A percentile compares a stretch with the other conserved stretches of the same genome.
Conservation (phyloP, 441 rosid species). For the Dalechampia spathulata region DNA sequence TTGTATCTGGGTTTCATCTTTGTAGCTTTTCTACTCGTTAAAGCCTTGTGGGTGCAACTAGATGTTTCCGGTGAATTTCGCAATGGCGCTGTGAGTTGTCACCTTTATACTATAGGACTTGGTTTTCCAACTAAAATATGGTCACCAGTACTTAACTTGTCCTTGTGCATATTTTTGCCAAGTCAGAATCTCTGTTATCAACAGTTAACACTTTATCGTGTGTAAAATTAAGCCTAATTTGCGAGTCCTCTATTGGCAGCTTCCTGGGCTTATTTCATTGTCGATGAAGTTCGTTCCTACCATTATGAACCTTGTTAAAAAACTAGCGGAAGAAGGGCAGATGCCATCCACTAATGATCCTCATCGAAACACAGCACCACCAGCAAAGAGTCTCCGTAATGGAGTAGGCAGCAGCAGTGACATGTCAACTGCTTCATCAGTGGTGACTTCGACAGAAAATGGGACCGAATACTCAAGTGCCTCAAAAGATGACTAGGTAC, state of each 20-base stretch:
- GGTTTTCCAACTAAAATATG: too few species aligned
- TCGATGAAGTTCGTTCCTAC: constrained; percentile 87
- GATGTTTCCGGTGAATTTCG: constrained; percentile 75
- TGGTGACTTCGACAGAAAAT: constrained; percentile 27
- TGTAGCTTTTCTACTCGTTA: constrained; percentile 56
- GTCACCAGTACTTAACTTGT: too few species aligned
- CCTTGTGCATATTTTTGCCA: neutral
- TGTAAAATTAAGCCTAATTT: neutral
- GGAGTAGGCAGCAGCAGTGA: constrained; percentile 24
- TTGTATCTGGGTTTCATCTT: constrained; percentile 61
- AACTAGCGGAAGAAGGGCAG: constrained; percentile 84
- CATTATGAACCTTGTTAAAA: constrained; percentile 72
- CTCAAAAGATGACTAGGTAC: constrained; percentile 32
- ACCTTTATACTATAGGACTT: too few species aligned
- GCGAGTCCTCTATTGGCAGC: constrained; percentile 33
- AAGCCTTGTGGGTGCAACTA: constrained; percentile 94
- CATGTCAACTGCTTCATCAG: constrained; percentile 40
- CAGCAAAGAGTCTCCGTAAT: constrained; percentile 35
- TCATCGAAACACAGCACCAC: constrained; percentile 29
- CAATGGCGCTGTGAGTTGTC: constrained; percentile 73
- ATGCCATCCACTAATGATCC: constrained; percentile 37
- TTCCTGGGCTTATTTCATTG: constrained; percentile 81
- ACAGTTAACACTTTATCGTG: neutral
- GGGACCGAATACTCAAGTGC: constrained; percentile 32
- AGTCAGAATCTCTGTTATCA: neutral